Evolutionary conservation across 257 asterid genomes (phyloP).

Genomic region (Nemophila menziesii): DNA sequence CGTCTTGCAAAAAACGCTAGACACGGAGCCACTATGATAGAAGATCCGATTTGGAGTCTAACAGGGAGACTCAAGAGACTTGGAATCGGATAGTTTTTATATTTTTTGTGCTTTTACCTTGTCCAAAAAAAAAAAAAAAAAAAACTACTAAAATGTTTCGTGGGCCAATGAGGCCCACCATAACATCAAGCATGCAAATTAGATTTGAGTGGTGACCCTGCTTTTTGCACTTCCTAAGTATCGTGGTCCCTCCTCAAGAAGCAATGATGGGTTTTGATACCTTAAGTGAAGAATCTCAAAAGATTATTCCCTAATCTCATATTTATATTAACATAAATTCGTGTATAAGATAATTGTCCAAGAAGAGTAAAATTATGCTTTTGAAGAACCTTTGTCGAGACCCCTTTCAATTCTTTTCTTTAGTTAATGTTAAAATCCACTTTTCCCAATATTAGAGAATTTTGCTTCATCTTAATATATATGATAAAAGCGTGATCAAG

Average conservation of each 20-base stretch:
- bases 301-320: constrained; percentile 16
- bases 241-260: constrained; percentile 21
- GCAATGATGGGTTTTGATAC: constrained; percentile 26
- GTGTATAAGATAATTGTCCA: constrained; percentile 8
- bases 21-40: too few relatives aligned
- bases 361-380: constrained; percentile 10
- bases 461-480: constrained; percentile 2
- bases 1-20: too few relatives aligned
- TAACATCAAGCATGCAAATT: constrained; percentile 28
- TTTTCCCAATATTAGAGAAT: constrained; percentile 5
- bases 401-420: constrained; percentile 14
- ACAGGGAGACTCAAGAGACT: too few relatives aligned
- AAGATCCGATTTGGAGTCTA: too few relatives aligned
- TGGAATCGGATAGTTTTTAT: too few relatives aligned
- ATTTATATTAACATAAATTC: constrained; percentile 4
- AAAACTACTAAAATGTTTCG: too few relatives aligned
- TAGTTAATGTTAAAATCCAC: constrained; percentile 16
- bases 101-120: too few relatives aligned
- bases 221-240: constrained; percentile 3
- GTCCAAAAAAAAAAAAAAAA: too few relatives aligned
- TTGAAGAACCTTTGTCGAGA: constrained; percentile 17
- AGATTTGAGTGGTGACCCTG: constrained; percentile 18
- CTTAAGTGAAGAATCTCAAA: constrained; percentile 17
- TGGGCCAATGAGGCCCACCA: constrained; percentile 18
- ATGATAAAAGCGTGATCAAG: too few relatives aligned